Base-by-base conservation (phyloP, 2,329 filamentous ascomycete genomes). In the Sclerotinia sclerotiorum region DNA sequence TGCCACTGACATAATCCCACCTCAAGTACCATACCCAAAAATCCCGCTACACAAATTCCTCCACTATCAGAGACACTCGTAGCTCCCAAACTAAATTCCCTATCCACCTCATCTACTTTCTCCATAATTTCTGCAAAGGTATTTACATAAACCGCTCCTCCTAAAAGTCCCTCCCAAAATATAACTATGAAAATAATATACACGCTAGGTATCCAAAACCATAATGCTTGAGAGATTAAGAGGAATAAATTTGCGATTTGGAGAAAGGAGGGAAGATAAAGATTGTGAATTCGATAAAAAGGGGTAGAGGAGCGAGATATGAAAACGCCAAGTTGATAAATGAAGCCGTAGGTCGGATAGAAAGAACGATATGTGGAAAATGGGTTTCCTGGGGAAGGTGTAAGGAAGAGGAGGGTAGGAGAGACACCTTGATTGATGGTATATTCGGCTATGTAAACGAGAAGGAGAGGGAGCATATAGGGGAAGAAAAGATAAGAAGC, bases 391-490 rank as follows among this genome's bases (percentile, higher is more conserved):
- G 84, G 77, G 0, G 97, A 83, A 0, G 94, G 93, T 76, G 97
- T 98, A 6, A 98, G 85, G 77, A 97, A 99, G 5, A 99, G 85
- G 0, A 98, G 83, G 0, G 93, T 97, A 0, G 95, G 94, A 0
- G 93, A 84, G 0, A 98, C 93, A 48, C 94, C 94, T 81, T 97
- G 94, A 81, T 98, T 98, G 79, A 98, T 97, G 67, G 92, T 96
- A 78, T 99, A 99, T 81, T 99, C 95, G 68, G 94, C 93, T 48
- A 98, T 86, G 78, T 97, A 99, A 42, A 99, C 95, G 21, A 98
- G 82, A 46, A 98, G 84, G 19, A 99, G 84, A 0, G 95, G 95
- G 4, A 97, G 84, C 93, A 99, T 98, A 78, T 89, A 90, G 0
- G 87, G 87, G 56, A 96, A 82, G 76, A 97, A 90, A 1, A 98